Evolutionary conservation across 495 filamentous ascomycete species (phyloP).

Genomic region (Articulospora tetracladia): DNA sequence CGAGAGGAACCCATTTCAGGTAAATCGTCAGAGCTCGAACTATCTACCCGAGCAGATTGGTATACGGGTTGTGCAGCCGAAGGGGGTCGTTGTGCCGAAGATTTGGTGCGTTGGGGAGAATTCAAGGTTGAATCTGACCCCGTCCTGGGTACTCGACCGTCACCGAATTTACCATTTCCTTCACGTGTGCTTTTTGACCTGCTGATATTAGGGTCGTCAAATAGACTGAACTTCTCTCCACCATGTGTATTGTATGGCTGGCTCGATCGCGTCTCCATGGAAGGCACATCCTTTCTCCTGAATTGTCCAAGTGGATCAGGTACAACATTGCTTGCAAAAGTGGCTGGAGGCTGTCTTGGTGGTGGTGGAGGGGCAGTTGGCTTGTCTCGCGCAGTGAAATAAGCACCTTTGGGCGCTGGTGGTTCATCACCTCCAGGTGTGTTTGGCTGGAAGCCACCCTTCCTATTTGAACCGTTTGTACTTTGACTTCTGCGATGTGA

Average conservation of each 20-base stretch:
- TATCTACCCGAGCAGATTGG: neutral
- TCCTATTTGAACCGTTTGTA: slow-evolving; percentile 40
- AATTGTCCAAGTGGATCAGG: neutral
- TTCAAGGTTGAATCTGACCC: slow-evolving; percentile 18
- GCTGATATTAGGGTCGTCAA: slow-evolving; percentile 35
- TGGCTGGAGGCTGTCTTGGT: slow-evolving; percentile 12
- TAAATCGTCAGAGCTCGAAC: slow-evolving; percentile 15
- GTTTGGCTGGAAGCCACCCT: slow-evolving; percentile 47
- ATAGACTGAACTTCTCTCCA: slow-evolving; percentile 64
- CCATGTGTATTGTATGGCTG: slow-evolving; percentile 65
- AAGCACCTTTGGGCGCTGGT: slow-evolving; percentile 47
- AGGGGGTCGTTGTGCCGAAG: slow-evolving; percentile 2
- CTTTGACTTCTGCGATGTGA: slow-evolving; percentile 23
- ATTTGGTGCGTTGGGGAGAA: slow-evolving; percentile 10
- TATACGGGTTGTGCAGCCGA: neutral
- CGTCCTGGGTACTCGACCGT: slow-evolving; percentile 10
- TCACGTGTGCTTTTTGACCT: slow-evolving; percentile 35
- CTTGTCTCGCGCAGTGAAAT: slow-evolving; percentile 32
- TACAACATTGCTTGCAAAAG: neutral
- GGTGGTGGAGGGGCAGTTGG: slow-evolving; percentile 15
- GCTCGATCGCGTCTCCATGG: slow-evolving; percentile 50
- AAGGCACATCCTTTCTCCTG: slow-evolving; percentile 29
- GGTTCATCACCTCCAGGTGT: slow-evolving; percentile 54
- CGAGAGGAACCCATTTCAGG: neutral
- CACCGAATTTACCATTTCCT: neutral